Evolutionary conservation across 805 yeast species (phyloP).

Genomic region (Candida boleticola): DNA sequence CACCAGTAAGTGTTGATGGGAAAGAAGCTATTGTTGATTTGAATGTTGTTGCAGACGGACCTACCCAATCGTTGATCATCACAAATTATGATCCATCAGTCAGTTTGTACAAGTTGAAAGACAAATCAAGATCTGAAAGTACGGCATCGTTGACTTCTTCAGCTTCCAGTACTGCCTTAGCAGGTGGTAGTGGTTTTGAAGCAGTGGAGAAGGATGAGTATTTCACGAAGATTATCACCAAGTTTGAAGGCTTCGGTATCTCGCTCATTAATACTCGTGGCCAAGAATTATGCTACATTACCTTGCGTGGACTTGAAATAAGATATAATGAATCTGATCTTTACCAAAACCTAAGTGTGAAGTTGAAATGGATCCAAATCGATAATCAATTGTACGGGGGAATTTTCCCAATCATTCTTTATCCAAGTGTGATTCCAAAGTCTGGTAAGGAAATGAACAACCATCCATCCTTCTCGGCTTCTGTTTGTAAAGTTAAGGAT

Average conservation of each 20-base stretch:
- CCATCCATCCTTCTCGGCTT: constrained; percentile 89
- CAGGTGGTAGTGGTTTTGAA: constrained; percentile 51
- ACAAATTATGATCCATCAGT: constrained; percentile 76
- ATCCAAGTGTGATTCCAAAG: constrained; percentile 88
- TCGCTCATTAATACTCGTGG: constrained; percentile 71
- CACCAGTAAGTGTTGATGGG: constrained; percentile 41
- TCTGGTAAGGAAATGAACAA: constrained; percentile 76
- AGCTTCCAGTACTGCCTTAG: constrained; percentile 24
- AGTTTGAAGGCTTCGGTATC: constrained; percentile 82
- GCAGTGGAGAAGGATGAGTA: constrained; percentile 52
- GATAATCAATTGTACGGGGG: constrained; percentile 92
- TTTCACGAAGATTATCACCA: constrained; percentile 52
- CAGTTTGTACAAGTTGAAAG: constrained; percentile 65
- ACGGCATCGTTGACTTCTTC: background rate
- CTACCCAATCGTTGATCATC: constrained; percentile 82
- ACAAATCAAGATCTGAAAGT: constrained; percentile 19
- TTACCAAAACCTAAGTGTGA: constrained; percentile 75
- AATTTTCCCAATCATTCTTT: constrained; percentile 79
- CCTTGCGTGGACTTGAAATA: constrained; percentile 76
- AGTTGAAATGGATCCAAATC: constrained; percentile 90
- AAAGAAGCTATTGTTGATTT: constrained; percentile 65
- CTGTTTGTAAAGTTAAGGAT: constrained; percentile 81
- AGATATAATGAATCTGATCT: constrained; percentile 80
- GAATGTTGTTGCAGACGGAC: constrained; percentile 95
- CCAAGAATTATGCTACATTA: constrained; percentile 82